Evolutionary conservation across 2,329 filamentous ascomycete genomes (phyloP).

Genomic region (Aureobasidium sp.): DNA sequence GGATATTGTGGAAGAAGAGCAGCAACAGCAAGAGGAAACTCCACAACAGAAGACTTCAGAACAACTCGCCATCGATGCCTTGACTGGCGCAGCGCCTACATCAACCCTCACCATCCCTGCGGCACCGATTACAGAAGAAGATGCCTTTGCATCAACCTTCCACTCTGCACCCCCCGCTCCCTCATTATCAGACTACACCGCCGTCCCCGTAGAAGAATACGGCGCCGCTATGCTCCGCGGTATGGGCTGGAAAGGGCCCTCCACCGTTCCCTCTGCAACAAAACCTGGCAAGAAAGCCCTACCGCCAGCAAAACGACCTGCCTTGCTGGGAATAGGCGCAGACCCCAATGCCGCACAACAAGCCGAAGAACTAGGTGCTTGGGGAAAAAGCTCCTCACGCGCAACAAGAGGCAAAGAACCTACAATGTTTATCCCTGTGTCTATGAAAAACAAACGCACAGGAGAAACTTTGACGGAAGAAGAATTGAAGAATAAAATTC

Average conservation of each 20-base stretch:
- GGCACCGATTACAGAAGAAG: conserved; percentile 46
- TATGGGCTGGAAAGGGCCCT: conserved; percentile 79
- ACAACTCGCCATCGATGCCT: conserved; percentile 43
- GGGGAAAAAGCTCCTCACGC: conserved; percentile 58
- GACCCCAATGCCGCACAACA: conserved; percentile 60
- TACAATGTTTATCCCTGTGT: conserved; percentile 54
- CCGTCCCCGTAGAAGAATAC: conserved; percentile 89
- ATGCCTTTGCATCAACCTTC: conserved; percentile 60
- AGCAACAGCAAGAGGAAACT: conserved; percentile 21
- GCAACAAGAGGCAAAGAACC: conserved; percentile 41
- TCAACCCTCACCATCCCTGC: conserved; percentile 31
- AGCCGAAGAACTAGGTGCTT: conserved; percentile 66
- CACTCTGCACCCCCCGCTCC: conserved; percentile 64
- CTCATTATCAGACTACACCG: conserved; percentile 74
- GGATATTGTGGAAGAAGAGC: conserved; percentile 34
- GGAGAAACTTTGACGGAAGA: conserved; percentile 56
- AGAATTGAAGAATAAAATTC: conserved; percentile 39
- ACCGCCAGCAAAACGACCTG: conserved; percentile 46
- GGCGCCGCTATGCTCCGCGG: conserved; percentile 84
- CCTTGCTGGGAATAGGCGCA: conserved; percentile 79
- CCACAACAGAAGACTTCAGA: conserved; percentile 40
- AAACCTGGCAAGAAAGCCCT: background rate
- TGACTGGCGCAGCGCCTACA: conserved; percentile 31
- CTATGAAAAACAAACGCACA: conserved; percentile 53
- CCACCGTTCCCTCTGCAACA: background rate